phyloP scores from a whole-genome alignment of 2,329 filamentous ascomycete species.

The Fusarium praegraminearum region DNA sequence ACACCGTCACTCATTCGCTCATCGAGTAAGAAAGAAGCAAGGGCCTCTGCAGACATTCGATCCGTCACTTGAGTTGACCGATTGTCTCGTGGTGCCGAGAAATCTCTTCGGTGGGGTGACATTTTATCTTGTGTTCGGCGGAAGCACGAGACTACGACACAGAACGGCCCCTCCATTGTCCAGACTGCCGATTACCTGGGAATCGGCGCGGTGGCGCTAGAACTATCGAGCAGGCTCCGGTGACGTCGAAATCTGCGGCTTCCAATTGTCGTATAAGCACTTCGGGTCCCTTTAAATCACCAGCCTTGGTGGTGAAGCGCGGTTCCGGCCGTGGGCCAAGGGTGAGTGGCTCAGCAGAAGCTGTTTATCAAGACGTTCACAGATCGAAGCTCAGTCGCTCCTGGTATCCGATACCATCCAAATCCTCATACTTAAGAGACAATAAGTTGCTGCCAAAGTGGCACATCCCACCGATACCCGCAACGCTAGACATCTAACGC shows the following conservation, averaged over 20 bases:
- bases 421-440: slow-evolving; percentile 15
- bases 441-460: slow-evolving; percentile 18
- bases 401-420: slow-evolving; percentile 12
- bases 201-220: slow-evolving; percentile 44
- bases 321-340: slow-evolving; percentile 42
- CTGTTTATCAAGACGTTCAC: slow-evolving; percentile 39
- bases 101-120: slow-evolving; percentile 50
- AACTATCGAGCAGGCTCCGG: slow-evolving; percentile 42
- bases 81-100: slow-evolving; percentile 48
- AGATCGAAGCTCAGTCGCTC: slow-evolving; percentile 24
- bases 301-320: slow-evolving; percentile 33
- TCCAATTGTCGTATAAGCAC: slow-evolving; percentile 45
- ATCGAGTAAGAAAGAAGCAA: slow-evolving; percentile 29
- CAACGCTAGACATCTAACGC: slow-evolving; percentile 19
- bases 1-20: slow-evolving; percentile 37
- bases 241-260: slow-evolving; percentile 44
- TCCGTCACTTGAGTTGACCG: slow-evolving; percentile 46
- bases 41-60: slow-evolving; percentile 44
- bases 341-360: slow-evolving; percentile 27
- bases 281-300: slow-evolving; percentile 36
- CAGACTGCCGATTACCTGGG: slow-evolving; percentile 37
- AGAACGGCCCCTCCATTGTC: slow-evolving; percentile 39
- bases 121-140: slow-evolving; percentile 35
- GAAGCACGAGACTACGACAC: slow-evolving; percentile 44
- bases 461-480: slow-evolving; percentile 25